Evolutionary conservation across 768 basidiomycete species (phyloP).

Genomic region (Daedalea quercina): DNA sequence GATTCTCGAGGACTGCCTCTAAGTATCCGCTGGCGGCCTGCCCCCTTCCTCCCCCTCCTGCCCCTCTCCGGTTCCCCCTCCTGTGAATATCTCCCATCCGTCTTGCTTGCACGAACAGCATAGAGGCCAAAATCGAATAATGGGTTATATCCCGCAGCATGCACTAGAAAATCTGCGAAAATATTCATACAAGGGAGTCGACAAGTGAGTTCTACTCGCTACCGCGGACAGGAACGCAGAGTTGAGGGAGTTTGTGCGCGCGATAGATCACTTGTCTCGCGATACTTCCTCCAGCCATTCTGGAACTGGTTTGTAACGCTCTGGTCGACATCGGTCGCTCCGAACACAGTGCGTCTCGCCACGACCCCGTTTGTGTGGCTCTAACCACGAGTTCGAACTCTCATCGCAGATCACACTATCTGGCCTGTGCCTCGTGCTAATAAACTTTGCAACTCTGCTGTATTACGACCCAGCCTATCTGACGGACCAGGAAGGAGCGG

Average conservation of each 20-base stretch:
- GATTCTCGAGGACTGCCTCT: background rate
- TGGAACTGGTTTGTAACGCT: conserved; percentile 91
- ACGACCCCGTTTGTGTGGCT: background rate
- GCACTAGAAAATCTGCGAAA: conserved; percentile 71
- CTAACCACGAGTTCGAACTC: background rate
- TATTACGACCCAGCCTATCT: conserved; percentile 80
- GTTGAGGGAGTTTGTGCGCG: background rate
- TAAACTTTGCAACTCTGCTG: conserved; percentile 80
- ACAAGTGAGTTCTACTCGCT: conserved; percentile 48
- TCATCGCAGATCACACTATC: conserved; percentile 76
- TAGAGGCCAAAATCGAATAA: conserved; percentile 16
- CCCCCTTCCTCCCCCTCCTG: background rate
- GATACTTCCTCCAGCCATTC: conserved; percentile 74
- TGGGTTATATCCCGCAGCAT: conserved; percentile 59
- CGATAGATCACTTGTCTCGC: conserved; percentile 65
- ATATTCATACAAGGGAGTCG: conserved; percentile 76
- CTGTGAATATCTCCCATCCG: background rate
- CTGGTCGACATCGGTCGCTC: conserved; percentile 80
- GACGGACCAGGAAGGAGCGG: conserved; percentile 51
- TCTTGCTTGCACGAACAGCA: background rate
- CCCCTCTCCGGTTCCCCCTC: background rate
- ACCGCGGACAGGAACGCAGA: background rate
- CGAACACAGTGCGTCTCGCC: conserved; percentile 66
- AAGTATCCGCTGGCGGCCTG: background rate
- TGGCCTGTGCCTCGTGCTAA: conserved; percentile 72